Conservation (phyloP, 441 rosid species). For the Theobroma grandiflorum region DNA sequence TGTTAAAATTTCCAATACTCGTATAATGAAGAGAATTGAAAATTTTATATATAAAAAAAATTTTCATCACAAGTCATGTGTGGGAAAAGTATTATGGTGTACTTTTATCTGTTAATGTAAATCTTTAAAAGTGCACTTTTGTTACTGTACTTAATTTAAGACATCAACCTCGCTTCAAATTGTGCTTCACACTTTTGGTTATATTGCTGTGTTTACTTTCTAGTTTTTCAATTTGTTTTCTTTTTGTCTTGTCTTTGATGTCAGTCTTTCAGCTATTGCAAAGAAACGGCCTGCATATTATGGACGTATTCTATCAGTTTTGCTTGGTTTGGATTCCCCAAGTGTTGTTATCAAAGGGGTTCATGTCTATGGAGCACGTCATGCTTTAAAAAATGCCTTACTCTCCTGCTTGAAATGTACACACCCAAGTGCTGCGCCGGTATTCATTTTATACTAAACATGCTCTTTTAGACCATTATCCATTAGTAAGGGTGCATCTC, state of each 20-base stretch:
- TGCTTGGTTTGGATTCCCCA: conserved; percentile 89
- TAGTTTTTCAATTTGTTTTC: conserved; percentile 20
- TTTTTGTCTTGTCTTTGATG: conserved; percentile 36
- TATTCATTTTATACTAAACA: conserved; percentile 45
- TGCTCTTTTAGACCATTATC: conserved; percentile 13
- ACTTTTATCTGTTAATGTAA: conserved; percentile 20
- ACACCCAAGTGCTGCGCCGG: conserved; percentile 98
- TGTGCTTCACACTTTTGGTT: conserved; percentile 22
- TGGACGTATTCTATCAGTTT: conserved; percentile 94
- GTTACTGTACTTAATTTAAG: conserved; percentile 5
- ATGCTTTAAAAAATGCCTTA: conserved; percentile 82
- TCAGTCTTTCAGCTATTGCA: conserved; percentile 90
- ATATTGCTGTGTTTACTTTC: conserved; percentile 17
- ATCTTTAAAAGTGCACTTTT: conserved; percentile 14
- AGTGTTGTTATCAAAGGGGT: conserved; percentile 66
- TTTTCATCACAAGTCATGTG: background rate
- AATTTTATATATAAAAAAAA: background rate
- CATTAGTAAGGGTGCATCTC: conserved; percentile 11
- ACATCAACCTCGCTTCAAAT: background rate
- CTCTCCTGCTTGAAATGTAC: conserved; percentile 83
- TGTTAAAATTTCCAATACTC: background rate
- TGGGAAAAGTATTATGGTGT: conserved; percentile 14
- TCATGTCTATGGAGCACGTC: conserved; percentile 71
- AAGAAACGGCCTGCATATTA: conserved; percentile 90
- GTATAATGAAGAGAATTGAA: conserved; percentile 12